These are phyloP conservation scores for Solanum clarkiae DNA, from an alignment of 257 asterid genomes.

Conservation along the genomic window DNA sequence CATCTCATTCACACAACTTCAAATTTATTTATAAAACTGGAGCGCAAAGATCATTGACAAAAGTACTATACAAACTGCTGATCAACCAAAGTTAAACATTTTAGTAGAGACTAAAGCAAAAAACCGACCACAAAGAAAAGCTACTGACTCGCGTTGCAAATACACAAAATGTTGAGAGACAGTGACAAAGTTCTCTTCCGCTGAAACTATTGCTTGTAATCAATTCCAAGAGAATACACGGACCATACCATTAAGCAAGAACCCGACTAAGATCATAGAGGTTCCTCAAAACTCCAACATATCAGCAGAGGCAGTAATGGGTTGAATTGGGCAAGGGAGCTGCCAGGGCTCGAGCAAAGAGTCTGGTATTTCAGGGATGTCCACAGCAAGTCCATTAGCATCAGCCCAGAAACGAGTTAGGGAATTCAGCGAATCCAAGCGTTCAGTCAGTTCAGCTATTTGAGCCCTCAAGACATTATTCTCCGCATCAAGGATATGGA, in stretches of 20 bases:
- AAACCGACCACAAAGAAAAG: background rate
- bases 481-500: slow-evolving; percentile 30
- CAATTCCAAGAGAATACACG: background rate
- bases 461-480: slow-evolving; percentile 72
- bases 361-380: slow-evolving; percentile 64
- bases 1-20: background rate
- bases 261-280: background rate
- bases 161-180: too few relatives aligned
- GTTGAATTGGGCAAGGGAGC: slow-evolving; percentile 60
- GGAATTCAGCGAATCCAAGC: slow-evolving; percentile 49
- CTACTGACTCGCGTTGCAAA: background rate
- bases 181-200: background rate
- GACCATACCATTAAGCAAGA: background rate
- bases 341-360: slow-evolving; percentile 70
- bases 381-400: slow-evolving; percentile 53
- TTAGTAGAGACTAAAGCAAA: background rate
- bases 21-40: background rate
- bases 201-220: background rate
- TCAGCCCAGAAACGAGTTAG: slow-evolving; percentile 52
- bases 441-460: slow-evolving; percentile 59
- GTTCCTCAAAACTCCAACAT: slow-evolving; percentile 34
- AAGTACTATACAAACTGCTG: background rate
- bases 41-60: background rate
- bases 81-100: background rate
- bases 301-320: slow-evolving; percentile 47